Evolutionary conservation across 139 green algal genomes (phyloP).

Genomic region (Auxenochlorella pyrenoidosa): DNA sequence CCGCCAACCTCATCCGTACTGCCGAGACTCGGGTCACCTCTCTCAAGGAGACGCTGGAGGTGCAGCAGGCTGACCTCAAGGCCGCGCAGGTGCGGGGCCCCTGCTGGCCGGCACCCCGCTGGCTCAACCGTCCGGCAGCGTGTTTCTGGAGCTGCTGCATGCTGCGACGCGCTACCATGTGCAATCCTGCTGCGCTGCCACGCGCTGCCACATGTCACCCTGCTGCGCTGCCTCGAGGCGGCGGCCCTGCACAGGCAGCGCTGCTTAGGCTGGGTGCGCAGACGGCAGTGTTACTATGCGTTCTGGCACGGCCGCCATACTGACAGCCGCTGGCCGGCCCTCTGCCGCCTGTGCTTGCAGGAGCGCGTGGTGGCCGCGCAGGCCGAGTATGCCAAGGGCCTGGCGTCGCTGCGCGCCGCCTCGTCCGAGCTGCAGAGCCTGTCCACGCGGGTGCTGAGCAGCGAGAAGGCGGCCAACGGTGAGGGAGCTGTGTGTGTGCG

Average conservation of each 20-base stretch:
- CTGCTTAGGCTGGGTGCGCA: too few species aligned
- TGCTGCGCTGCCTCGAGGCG: too few species aligned
- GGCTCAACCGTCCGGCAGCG: too few species aligned
- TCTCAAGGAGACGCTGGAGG: not conserved
- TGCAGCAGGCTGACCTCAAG: not conserved
- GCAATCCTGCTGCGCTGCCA: too few species aligned
- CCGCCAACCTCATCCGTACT: not conserved
- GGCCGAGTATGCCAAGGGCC: not conserved
- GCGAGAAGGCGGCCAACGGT: not conserved
- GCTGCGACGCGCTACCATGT: too few species aligned
- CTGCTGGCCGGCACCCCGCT: too few species aligned
- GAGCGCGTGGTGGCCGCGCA: not conserved
- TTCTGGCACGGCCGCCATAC: too few species aligned
- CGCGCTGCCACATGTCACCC: too few species aligned
- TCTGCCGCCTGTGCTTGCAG: not conserved
- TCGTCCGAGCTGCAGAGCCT: not conserved
- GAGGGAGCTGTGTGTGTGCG: not conserved
- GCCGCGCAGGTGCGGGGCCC: not conserved
- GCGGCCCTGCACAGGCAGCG: too few species aligned
- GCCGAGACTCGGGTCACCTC: not conserved
- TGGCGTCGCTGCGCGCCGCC: not conserved
- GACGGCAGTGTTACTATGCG: too few species aligned
- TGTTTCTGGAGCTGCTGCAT: too few species aligned
- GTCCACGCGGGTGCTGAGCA: slow-evolving; percentile 1
- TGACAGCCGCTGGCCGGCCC: too few species aligned